Evolutionary conservation across 2,329 filamentous ascomycete genomes (phyloP).

Genomic region (Cladosporium velox): DNA sequence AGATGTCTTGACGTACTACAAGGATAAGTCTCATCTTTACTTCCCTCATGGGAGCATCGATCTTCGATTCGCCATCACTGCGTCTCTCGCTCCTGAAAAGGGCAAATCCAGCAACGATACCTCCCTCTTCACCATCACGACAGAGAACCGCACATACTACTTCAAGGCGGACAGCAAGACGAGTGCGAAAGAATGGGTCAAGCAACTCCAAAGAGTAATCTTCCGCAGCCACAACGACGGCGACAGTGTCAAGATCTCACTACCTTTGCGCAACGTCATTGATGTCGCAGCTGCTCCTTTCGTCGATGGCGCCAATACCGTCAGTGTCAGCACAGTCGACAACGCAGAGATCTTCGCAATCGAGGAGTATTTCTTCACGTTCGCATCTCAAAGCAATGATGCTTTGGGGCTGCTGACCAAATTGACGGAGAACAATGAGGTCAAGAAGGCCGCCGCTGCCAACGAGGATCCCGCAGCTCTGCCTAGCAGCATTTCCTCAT

Average conservation of each 20-base stretch:
- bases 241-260: slow-evolving; percentile 92
- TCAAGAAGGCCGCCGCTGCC: neutral
- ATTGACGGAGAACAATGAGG: slow-evolving; percentile 67
- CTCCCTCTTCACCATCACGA: slow-evolving; percentile 76
- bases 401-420: slow-evolving; percentile 76
- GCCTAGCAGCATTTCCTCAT: neutral
- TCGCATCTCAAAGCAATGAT: slow-evolving; percentile 83
- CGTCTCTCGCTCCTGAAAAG: slow-evolving; percentile 58
- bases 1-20: slow-evolving; percentile 88
- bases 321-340: slow-evolving; percentile 90
- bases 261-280: slow-evolving; percentile 85
- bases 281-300: slow-evolving; percentile 92
- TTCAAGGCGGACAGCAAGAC: slow-evolving; percentile 85
- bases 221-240: slow-evolving; percentile 95
- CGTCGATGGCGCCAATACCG: slow-evolving; percentile 79
- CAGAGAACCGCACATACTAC: slow-evolving; percentile 78
- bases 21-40: slow-evolving; percentile 80
- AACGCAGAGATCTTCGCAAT: slow-evolving; percentile 93
- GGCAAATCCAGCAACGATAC: slow-evolving; percentile 63
- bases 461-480: neutral
- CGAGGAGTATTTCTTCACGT: slow-evolving; percentile 98
- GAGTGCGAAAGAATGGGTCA: slow-evolving; percentile 96
- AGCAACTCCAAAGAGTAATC: slow-evolving; percentile 88
- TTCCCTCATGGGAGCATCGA: slow-evolving; percentile 92
- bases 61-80: slow-evolving; percentile 85